Conservation (phyloP, 1,284 basidiomycete species). For the Moesziomyces globuligerus region DNA sequence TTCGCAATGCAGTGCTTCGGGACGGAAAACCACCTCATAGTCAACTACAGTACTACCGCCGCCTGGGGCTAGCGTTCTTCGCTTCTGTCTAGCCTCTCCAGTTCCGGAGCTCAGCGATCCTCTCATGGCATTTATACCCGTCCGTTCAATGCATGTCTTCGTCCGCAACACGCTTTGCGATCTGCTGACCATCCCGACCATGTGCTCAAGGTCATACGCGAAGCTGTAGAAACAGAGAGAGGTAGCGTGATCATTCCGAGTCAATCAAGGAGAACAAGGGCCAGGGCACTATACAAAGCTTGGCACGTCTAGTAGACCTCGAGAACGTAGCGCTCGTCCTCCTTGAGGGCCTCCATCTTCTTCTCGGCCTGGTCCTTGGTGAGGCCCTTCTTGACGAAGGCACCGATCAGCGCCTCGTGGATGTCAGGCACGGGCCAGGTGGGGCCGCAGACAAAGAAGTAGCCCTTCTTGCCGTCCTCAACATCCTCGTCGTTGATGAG, state of each 20-base stretch:
- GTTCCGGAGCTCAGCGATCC: not conserved
- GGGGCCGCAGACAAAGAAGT: constrained; percentile 96
- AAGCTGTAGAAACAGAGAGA: too few species aligned
- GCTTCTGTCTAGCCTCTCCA: too few species aligned
- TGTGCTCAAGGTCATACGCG: too few species aligned
- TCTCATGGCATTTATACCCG: constrained; percentile 17
- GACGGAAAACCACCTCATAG: constrained; percentile 63
- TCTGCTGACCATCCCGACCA: too few species aligned
- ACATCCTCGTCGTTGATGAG: constrained; percentile 40
- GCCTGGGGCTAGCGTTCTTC: constrained; percentile 66
- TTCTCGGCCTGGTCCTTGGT: constrained; percentile 78
- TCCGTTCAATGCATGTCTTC: not conserved
- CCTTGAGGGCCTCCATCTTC: constrained; percentile 90
- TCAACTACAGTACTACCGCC: constrained; percentile 65
- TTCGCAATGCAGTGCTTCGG: constrained; percentile 54
- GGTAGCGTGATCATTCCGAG: not conserved
- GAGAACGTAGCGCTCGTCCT: constrained; percentile 95
- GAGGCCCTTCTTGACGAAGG: constrained; percentile 77
- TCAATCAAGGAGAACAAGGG: not conserved
- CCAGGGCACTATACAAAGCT: not conserved
- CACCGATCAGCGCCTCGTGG: constrained; percentile 86
- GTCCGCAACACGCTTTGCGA: too few species aligned
- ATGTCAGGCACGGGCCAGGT: constrained; percentile 99
- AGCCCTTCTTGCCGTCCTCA: constrained; percentile 67
- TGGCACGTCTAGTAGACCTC: constrained; percentile 74